Evolutionary conservation across 192 early-diverging fungal species (phyloP), one percentile per base, ranked within the genome.

Genomic region (Oehlia diaphana): DNA sequence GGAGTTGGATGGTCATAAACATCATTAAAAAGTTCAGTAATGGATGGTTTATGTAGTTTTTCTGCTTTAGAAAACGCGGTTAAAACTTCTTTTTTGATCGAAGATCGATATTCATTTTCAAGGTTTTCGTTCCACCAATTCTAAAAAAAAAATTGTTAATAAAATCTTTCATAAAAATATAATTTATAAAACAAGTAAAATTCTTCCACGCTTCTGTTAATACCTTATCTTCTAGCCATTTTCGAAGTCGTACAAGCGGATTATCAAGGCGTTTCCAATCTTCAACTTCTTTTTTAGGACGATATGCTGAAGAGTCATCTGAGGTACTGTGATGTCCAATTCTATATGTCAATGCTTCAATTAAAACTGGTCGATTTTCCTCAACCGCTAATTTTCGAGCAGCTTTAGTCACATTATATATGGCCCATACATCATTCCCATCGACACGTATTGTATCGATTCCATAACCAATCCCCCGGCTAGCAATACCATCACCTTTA

Each of bases 331-430:
- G 98, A 83, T 99, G 98, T 10, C 95, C 92, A 66, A 98, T 90
- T 70, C 97, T 97, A 85, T 99, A 99, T 4, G 98, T 96, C 93
- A 99, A 93, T 23, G 98, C 95, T 86, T 99, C 98, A 62, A 99
- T 94, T 50, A 99, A 88, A 1, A 98, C 94, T 2, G 98, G 98
- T 77, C 90, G 90, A 82, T 93, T 88, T 78, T 96, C 87, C 44
- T 91, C 90, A 47, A 97, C 90, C 1, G 94, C 95, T 23, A 95
- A 90, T 70, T 92, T 84, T 72, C 96, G 89, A 4, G 98, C 97
- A 35, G 92, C 92, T 78, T 91, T 90, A 8, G 94, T 94, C 4
- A 93, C 96, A 76, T 95, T 96, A 82, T 98, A 98, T n/a, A 97
- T 94, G 6, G 97, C 97, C 95, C 97, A 93, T 28, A 96, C 92